A percentile compares a stretch with the other conserved stretches of the same genome.
phyloP scores from a whole-genome alignment of 768 basidiomycete genomes.

The Kwoniella heveanensis region DNA sequence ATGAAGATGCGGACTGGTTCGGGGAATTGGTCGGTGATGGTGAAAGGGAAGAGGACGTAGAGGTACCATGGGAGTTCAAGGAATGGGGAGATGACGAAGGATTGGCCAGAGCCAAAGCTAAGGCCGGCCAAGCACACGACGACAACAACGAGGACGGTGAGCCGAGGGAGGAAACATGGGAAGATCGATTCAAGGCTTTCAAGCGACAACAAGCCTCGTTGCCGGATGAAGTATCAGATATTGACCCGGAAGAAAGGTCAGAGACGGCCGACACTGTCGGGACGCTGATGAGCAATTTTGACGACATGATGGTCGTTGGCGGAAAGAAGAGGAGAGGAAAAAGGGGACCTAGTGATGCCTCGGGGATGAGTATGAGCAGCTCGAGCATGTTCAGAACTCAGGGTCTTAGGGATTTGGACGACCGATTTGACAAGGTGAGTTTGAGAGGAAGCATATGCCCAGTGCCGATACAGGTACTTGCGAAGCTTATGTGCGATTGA shows the following conservation, averaged over 20 bases:
- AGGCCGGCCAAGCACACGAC: background rate
- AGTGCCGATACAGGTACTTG: too few species aligned
- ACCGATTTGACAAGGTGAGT: slow-evolving; percentile 86
- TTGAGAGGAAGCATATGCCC: background rate
- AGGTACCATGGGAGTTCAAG: slow-evolving; percentile 42
- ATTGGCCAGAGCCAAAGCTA: background rate
- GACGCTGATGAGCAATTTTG: slow-evolving; percentile 61
- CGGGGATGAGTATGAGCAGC: slow-evolving; percentile 96
- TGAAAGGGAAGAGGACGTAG: slow-evolving; percentile 41
- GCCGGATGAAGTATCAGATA: slow-evolving; percentile 43
- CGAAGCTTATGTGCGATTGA: too few species aligned
- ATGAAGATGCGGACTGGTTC: slow-evolving; percentile 55
- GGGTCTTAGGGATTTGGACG: slow-evolving; percentile 82
- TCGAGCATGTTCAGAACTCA: slow-evolving; percentile 93
- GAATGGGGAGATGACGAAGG: slow-evolving; percentile 49
- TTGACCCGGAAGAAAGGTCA: slow-evolving; percentile 59
- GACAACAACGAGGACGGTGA: slow-evolving; percentile 32
- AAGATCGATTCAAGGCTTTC: slow-evolving; percentile 77
- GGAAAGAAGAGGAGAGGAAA: slow-evolving; percentile 69
- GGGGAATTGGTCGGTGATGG: slow-evolving; percentile 47
- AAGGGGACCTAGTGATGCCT: slow-evolving; percentile 74
- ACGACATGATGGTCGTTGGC: slow-evolving; percentile 72
- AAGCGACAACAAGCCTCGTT: slow-evolving; percentile 59
- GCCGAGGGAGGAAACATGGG: slow-evolving; percentile 64
- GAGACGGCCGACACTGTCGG: slow-evolving; percentile 72